Evolutionary conservation across 2,329 filamentous ascomycete species (phyloP), one percentile per base, ranked within the genome.

Genomic region (Trichophyton simii): DNA sequence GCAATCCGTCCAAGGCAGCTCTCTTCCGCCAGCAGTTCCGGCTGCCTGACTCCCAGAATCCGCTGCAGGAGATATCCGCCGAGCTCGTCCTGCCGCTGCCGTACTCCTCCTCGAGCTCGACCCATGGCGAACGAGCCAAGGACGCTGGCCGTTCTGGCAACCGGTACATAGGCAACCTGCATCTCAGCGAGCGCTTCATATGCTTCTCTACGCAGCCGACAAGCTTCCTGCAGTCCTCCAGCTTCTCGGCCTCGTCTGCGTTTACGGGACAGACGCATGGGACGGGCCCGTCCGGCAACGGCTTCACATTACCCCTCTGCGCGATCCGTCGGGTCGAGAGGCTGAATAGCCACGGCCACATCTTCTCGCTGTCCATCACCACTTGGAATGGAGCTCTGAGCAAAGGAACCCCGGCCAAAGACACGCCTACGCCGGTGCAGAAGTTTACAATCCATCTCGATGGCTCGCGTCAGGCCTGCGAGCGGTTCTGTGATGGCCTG

Each of bases 1-100:
- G 83, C 65, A 87, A 89, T 72, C 91, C 91, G 58, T 92, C 91
- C 71, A 97, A 96, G 78, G 86, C 91, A 61, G 87, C 88, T 59
- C 84, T 97, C 63, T 99, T 97, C 78, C 91, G 94, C 77, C 87
- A 88, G 74, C 94, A 99, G 76, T 99, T 99, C 79, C 89, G 94
- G 67, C 87, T 99, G 38, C 94, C 94, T 54, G 85, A 90, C 71
- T 87, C 89, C 44, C 92, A 99, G 76, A 91, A 88, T 65, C 94
- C 94, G 61, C 82, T 97, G 62, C 91, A 95, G 77, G 94, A 99
- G 79, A 96, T 99, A 76, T 91, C 88, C 64, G 91, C 94, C 71
- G 94, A 99, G 79, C 84, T 99, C 63, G 95, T 91, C 61, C 88
- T 99, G 63, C 86, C 87, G 61, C 85, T 83, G 64, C 83, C 84